Conservation (phyloP, 768 basidiomycete species). For the Leucogyrophana mollusca region DNA sequence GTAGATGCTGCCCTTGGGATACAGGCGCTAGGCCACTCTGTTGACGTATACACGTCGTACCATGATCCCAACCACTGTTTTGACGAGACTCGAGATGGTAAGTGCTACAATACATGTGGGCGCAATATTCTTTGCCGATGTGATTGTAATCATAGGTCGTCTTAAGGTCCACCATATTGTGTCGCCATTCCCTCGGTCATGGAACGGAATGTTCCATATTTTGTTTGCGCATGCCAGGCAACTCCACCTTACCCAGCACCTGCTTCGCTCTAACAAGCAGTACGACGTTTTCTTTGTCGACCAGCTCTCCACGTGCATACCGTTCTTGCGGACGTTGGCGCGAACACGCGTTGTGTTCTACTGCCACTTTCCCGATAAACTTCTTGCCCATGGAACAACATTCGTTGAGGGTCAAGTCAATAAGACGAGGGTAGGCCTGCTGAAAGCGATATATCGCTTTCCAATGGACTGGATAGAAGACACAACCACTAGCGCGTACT, state of each 20-base stretch:
- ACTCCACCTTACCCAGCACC: constrained; percentile 70
- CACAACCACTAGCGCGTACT: constrained; percentile 72
- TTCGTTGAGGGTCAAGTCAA: constrained; percentile 51
- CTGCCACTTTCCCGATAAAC: constrained; percentile 96
- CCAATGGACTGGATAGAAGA: constrained; percentile 94
- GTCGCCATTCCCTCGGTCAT: constrained; percentile 77
- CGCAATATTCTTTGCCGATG: not conserved
- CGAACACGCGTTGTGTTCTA: constrained; percentile 92
- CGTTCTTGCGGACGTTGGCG: constrained; percentile 66
- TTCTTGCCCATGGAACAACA: constrained; percentile 71
- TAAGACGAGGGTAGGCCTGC: constrained; percentile 40
- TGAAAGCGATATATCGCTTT: constrained; percentile 78
- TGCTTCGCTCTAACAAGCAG: constrained; percentile 48
- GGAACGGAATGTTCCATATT: constrained; percentile 83
- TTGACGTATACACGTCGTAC: constrained; percentile 91
- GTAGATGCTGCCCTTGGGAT: constrained; percentile 94
- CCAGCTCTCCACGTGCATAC: constrained; percentile 91
- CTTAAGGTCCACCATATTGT: constrained; percentile 70
- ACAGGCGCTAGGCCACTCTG: constrained; percentile 77
- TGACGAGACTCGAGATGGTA: constrained; percentile 91
- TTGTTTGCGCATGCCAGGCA: constrained; percentile 87
- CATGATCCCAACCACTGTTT: constrained; percentile 89
- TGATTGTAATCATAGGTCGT: constrained; percentile 53
- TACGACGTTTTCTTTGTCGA: constrained; percentile 94
- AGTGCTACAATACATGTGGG: constrained; percentile 15